phyloP scores from a whole-genome alignment of 164 flowering plant genomes.

The Warburgia ugandensis region DNA sequence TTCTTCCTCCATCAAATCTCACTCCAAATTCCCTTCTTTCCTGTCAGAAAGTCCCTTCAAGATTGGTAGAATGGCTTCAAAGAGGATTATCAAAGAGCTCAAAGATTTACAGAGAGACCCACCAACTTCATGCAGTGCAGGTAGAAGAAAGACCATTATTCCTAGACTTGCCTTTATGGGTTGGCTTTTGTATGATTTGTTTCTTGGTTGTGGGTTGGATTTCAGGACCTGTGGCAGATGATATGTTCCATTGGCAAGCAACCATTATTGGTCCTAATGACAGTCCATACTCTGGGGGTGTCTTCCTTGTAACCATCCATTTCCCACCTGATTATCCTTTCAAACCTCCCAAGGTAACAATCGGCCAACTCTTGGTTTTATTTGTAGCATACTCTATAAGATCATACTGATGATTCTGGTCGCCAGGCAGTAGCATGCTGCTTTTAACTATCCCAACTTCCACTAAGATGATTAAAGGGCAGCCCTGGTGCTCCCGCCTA shows the following conservation, averaged over 20 bases:
- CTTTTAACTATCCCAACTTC: no score
- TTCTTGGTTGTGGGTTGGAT: background rate
- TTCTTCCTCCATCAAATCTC: no score
- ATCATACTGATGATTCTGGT: no score
- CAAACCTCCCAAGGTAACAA: constrained; percentile 61
- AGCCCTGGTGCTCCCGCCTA: no score
- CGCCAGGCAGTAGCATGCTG: no score
- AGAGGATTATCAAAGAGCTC: constrained; percentile 61
- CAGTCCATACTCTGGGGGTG: constrained; percentile 63
- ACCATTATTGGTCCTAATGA: constrained; percentile 66
- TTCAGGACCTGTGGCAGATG: constrained; percentile 62
- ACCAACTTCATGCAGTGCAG: constrained; percentile 77
- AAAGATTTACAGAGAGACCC: constrained; percentile 72
- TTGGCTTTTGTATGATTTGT: background rate
- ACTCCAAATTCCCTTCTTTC: no score
- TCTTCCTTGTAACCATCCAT: constrained; percentile 55
- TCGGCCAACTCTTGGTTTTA: no score
- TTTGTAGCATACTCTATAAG: no score
- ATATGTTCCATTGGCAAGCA: constrained; percentile 82
- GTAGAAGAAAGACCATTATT: constrained; percentile 14
- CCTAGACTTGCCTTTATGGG: background rate
- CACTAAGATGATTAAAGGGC: no score
- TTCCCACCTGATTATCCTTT: constrained; percentile 69
- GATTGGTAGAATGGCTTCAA: constrained; percentile 63
- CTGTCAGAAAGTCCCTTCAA: no score